Percentiles rank a stretch among this genome's conserved stretches.
These are phyloP conservation scores for Eucalyptus brandiana DNA, from an alignment of 345 rosid species.

Conservation along the genomic window DNA sequence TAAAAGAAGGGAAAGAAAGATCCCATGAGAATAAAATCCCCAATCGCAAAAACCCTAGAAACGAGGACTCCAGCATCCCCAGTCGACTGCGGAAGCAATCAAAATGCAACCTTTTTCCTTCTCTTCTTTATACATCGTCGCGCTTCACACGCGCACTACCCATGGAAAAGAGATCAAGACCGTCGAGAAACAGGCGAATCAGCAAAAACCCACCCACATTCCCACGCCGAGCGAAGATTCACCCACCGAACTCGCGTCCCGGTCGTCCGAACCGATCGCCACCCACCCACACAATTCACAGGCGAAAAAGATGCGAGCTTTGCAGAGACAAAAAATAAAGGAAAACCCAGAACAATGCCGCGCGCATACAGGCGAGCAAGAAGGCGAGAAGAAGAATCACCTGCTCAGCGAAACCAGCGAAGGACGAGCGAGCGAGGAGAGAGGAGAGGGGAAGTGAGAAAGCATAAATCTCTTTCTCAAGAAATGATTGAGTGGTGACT, in stretches of 20 bases:
- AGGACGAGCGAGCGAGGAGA: background rate
- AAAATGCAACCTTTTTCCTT: background rate
- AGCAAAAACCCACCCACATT: background rate
- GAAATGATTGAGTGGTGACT: background rate
- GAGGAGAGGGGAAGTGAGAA: background rate
- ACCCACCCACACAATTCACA: background rate
- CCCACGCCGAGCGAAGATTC: background rate
- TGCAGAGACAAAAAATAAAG: too few species aligned
- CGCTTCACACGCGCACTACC: background rate
- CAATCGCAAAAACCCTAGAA: background rate
- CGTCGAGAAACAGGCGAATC: background rate
- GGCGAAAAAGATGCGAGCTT: background rate
- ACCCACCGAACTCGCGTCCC: background rate
- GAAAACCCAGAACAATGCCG: background rate
- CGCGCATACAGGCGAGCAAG: background rate
- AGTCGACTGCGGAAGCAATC: background rate
- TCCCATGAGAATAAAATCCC: background rate
- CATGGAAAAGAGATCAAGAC: background rate
- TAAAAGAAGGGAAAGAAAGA: background rate
- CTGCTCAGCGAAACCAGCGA: background rate
- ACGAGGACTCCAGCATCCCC: background rate
- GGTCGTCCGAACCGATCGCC: background rate
- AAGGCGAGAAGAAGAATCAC: background rate
- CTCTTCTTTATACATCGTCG: background rate
- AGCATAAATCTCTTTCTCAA: background rate